Evolutionary conservation across 2,329 filamentous ascomycete genomes (phyloP), one percentile per base, ranked within the genome.

Genomic region (Coniochaeta sp.): DNA sequence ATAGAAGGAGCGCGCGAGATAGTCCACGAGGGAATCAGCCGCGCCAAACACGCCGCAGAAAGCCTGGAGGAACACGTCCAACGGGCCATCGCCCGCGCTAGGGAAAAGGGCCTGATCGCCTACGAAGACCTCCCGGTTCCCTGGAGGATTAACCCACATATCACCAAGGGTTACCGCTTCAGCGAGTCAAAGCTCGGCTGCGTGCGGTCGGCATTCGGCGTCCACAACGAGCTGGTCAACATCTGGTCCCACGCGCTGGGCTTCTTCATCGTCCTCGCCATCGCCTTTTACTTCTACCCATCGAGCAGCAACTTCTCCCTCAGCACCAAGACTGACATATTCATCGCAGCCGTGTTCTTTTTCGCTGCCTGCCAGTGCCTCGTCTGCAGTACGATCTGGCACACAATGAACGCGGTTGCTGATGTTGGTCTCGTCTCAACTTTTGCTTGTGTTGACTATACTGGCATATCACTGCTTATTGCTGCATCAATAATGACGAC

Each of bases 361-460:
- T 89, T 95, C 64, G 94, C 92, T 47, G 94, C 94, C 45, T 91
- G 86, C 75, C 91, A 97, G 69, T 97, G 92, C 63, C 81, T 99
- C 51, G 83, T 92, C 65, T 99, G 94, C 83, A 95, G 88, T 56
- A 92, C 87, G 57, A 84, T 97, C 64, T 99, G 94, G 94, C 94
- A 99, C 73, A 96, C 94, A 24, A 97, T 99, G 91, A 96, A 92
- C 73, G 90, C 89, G 61, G 95, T 97, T 51, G 91, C 92, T 16
- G 89, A 95, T 59, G 85, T 95, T 62, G 82, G 84, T 18, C 81
- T 95, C 38, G 87, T 99, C 71, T 94, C 95, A 66, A 87, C 91
- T 55, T 97, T 99, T 63, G 94, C 94, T 16, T 99, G 94, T 67
- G 91, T 99, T 53, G 94, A 99, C 69, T 99, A 99, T 71, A 97